These are phyloP conservation scores for Pyricularia grisea DNA, from an alignment of 2,329 filamentous ascomycete species.

Conservation along the genomic window DNA sequence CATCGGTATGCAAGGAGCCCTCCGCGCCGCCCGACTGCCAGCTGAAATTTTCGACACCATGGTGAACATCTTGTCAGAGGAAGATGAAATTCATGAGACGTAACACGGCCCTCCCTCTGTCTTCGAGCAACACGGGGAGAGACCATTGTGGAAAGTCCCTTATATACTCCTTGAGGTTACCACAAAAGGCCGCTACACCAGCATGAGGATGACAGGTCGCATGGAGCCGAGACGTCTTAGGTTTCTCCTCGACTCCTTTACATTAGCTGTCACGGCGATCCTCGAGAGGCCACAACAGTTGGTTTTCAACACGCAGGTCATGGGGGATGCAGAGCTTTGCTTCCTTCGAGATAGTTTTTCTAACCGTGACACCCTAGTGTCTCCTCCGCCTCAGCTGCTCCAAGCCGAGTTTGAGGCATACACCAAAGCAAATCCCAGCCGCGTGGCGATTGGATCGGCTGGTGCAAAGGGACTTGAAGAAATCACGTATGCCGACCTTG, in stretches of 20 bases:
- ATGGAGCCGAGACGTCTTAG: conserved; percentile 6
- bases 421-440: conserved; percentile 1
- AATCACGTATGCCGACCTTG: conserved; percentile 7
- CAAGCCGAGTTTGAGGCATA: conserved; percentile 7
- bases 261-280: not conserved
- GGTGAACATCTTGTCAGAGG: conserved; percentile 9
- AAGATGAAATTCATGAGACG: not conserved
- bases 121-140: conserved; percentile 4
- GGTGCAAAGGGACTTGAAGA: not conserved
- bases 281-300: not conserved
- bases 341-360: not conserved
- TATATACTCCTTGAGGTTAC: conserved; percentile 5
- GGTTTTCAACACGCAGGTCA: conserved; percentile 1
- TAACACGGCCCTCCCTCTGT: not conserved
- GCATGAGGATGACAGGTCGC: conserved; percentile 4
- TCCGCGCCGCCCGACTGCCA: not conserved
- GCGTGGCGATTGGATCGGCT: conserved; percentile 6
- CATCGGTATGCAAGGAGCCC: not conserved
- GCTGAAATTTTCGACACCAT: conserved; percentile 10
- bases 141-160: conserved; percentile 4
- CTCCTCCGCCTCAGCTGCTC: conserved; percentile 7
- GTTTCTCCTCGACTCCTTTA: conserved; percentile 7
- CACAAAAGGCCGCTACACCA: conserved; percentile 2
- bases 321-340: conserved; percentile 5
- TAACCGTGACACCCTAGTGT: conserved; percentile 1